Conservation (phyloP, 2,329 filamentous ascomycete species). For the Aspergillus pseudoviridinutans region DNA sequence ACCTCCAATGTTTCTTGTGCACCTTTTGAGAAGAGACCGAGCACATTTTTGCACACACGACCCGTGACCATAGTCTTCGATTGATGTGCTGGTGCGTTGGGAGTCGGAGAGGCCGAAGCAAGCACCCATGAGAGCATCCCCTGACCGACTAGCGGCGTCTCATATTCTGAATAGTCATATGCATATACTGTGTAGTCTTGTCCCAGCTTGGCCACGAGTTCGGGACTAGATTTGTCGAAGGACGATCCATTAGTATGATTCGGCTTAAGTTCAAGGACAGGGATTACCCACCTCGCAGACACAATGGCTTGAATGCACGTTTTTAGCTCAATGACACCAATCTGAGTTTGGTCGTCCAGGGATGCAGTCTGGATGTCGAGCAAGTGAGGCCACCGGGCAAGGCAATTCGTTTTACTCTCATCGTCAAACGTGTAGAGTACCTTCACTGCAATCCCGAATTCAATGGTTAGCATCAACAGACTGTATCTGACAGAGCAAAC, state of each 20-base stretch:
- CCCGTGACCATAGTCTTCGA: slow-evolving; percentile 73
- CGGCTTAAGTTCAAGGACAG: not conserved
- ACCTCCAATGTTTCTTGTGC: slow-evolving; percentile 86
- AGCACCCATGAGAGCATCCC: slow-evolving; percentile 88
- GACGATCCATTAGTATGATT: not conserved
- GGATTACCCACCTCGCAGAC: slow-evolving; percentile 50
- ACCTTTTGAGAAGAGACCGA: slow-evolving; percentile 79
- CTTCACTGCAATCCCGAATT: slow-evolving; percentile 63
- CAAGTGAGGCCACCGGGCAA: slow-evolving; percentile 78
- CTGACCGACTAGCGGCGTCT: slow-evolving; percentile 88
- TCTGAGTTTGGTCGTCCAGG: slow-evolving; percentile 73
- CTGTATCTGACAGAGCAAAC: slow-evolving; percentile 27
- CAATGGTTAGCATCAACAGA: slow-evolving; percentile 13
- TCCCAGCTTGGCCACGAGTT: slow-evolving; percentile 69
- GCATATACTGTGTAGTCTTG: slow-evolving; percentile 95
- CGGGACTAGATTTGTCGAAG: slow-evolving; percentile 59
- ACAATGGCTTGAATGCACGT: slow-evolving; percentile 82
- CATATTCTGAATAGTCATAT: slow-evolving; percentile 92
- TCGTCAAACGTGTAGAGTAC: slow-evolving; percentile 95
- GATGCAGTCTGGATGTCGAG: slow-evolving; percentile 75
- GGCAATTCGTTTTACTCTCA: slow-evolving; percentile 80
- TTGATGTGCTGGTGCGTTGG: slow-evolving; percentile 54
- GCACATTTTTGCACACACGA: slow-evolving; percentile 78
- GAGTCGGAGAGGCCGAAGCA: slow-evolving; percentile 54
- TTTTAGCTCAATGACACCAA: slow-evolving; percentile 83